phyloP scores from a whole-genome alignment of 1,284 basidiomycete genomes.

The Phylloporus gajari region DNA sequence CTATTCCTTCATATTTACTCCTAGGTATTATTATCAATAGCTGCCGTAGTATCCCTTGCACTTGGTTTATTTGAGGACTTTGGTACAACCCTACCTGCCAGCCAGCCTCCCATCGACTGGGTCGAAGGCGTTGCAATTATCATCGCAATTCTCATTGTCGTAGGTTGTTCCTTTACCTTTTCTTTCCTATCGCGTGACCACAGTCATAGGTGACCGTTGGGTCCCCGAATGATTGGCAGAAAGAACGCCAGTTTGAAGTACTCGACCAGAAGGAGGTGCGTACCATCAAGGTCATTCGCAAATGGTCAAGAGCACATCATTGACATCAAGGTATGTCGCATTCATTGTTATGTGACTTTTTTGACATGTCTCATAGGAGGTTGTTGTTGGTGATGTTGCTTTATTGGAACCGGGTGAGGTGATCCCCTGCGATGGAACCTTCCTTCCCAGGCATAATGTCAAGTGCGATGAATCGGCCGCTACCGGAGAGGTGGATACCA shows the following conservation, averaged over 20 bases:
- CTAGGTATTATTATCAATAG: constrained; percentile 88
- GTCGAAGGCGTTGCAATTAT: constrained; percentile 98
- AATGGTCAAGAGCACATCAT: constrained; percentile 81
- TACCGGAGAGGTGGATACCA: constrained; percentile 96
- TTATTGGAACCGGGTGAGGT: constrained; percentile 96
- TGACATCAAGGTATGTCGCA: constrained; percentile 73
- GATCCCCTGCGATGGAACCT: constrained; percentile 94
- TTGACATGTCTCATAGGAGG: constrained; percentile 61
- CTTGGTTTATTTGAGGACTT: constrained; percentile 95
- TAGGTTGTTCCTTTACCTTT: constrained; percentile 48
- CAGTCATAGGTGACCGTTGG: constrained; percentile 79
- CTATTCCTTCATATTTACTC: constrained; percentile 14
- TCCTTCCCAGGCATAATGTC: constrained; percentile 92
- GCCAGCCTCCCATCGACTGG: constrained; percentile 87
- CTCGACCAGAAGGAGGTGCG: constrained; percentile 97
- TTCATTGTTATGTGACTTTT: background rate
- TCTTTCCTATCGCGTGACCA: constrained; percentile 12
- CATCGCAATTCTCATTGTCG: constrained; percentile 87
- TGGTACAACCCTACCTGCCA: constrained; percentile 70
- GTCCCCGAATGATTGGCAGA: constrained; percentile 94
- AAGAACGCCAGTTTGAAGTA: constrained; percentile 93
- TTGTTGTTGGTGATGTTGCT: constrained; percentile 94
- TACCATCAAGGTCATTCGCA: constrained; percentile 89
- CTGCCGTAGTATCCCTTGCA: constrained; percentile 92
- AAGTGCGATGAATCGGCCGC: constrained; percentile 97